Conservation (phyloP, 192 early-diverging fungal species). For the Rhizoclosmatium sp. region DNA sequence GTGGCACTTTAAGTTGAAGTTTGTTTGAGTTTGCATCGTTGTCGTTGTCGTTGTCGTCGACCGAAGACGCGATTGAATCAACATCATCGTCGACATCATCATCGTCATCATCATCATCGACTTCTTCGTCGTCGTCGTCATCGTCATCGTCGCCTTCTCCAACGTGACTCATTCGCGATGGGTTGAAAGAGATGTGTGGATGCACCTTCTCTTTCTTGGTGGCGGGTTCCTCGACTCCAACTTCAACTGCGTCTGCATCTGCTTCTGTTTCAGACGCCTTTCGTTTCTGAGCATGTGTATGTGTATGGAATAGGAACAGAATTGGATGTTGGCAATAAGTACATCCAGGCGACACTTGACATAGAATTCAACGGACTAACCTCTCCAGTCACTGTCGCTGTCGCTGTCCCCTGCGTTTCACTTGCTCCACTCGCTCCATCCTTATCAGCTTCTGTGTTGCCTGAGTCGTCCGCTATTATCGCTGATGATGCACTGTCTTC, state of each 20-base stretch:
- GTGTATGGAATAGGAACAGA: no score
- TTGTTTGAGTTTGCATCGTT: neutral
- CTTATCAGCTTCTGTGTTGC: neutral
- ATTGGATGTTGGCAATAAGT: no score
- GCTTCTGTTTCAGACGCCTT: neutral
- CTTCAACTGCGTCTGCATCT: neutral
- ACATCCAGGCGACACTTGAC: no score
- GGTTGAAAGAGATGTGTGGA: neutral
- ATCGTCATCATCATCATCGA: neutral
- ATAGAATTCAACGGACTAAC: no score
- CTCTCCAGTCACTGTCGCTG: neutral
- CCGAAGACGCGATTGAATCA: neutral
- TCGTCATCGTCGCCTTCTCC: neutral
- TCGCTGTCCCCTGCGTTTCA: constrained; percentile 1
- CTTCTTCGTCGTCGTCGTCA: neutral
- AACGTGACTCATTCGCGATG: neutral
- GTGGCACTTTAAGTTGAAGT: neutral
- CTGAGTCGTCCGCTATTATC: neutral
- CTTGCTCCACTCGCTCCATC: neutral
- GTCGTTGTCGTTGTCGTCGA: neutral
- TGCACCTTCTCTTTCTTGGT: neutral
- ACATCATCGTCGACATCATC: constrained; percentile 5
- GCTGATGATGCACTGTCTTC: no score
- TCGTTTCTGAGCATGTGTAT: neutral
- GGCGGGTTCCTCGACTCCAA: neutral